These are phyloP conservation scores for Cydonia oblonga DNA, from an alignment of 331 rosid genomes.

Conservation along the genomic window DNA sequence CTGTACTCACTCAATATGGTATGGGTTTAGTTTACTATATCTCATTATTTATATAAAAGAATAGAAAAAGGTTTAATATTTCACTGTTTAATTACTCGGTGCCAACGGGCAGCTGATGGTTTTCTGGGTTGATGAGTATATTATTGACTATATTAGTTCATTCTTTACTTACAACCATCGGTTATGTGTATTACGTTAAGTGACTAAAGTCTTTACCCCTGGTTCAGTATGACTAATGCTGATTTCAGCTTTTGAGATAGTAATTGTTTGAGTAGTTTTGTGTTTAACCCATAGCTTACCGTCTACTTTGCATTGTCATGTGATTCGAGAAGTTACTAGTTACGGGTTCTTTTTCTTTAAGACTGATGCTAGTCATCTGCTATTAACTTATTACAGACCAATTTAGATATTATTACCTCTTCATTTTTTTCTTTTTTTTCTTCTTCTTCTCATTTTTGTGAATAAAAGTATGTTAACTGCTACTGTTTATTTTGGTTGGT, in stretches of 20 bases:
- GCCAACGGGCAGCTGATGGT: background rate
- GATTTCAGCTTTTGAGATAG: background rate
- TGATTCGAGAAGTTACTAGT: background rate
- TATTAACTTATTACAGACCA: background rate
- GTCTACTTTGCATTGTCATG: background rate
- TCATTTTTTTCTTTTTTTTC: background rate
- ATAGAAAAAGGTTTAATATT: background rate
- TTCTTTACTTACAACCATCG: background rate
- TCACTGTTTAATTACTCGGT: background rate
- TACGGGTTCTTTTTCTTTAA: background rate
- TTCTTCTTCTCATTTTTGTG: no score
- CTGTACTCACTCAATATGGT: constrained; percentile 1
- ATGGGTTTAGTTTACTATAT: background rate
- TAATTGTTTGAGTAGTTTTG: background rate
- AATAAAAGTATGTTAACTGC: background rate
- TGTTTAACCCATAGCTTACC: background rate
- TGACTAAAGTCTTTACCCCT: background rate
- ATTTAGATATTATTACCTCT: background rate
- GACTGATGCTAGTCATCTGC: background rate
- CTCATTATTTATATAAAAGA: background rate
- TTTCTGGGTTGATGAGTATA: background rate
- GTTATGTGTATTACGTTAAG: background rate
- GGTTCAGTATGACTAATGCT: background rate
- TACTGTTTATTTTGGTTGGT: background rate
- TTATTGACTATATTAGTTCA: background rate